phyloP scores from a whole-genome alignment of 768 basidiomycete species.

The Cystobasidium onofrii region DNA sequence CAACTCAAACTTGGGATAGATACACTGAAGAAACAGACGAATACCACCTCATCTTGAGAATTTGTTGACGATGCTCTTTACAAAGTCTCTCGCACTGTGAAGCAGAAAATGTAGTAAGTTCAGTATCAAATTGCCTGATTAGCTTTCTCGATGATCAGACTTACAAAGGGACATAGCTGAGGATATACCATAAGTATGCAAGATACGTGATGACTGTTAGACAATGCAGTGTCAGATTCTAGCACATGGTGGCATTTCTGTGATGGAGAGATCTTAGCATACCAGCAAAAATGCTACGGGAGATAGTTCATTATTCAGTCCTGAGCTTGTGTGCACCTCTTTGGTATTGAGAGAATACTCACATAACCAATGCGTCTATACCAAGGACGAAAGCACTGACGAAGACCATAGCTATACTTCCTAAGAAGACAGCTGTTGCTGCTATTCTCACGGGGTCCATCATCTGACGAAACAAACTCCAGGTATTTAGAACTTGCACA shows the following conservation, averaged over 20 bases:
- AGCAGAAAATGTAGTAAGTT: neutral
- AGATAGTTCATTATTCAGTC: neutral
- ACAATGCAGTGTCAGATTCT: neutral
- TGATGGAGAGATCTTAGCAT: neutral
- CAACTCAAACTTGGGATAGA: no score
- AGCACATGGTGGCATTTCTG: no score
- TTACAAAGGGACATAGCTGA: conserved; percentile 19
- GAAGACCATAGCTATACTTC: conserved; percentile 26
- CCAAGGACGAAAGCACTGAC: conserved; percentile 26
- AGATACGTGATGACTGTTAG: conserved; percentile 21
- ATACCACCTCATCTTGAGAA: neutral
- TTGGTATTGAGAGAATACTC: neutral
- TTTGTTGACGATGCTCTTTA: conserved; percentile 13
- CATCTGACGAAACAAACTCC: neutral
- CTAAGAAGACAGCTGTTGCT: conserved; percentile 24
- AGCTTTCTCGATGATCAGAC: neutral
- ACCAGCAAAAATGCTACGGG: neutral
- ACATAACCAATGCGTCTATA: conserved; percentile 26
- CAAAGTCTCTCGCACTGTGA: conserved; percentile 15
- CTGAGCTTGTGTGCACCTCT: neutral
- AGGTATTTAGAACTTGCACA: neutral
- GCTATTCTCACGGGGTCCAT: conserved; percentile 23
- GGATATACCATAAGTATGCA: conserved; percentile 27
- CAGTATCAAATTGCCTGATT: no score
- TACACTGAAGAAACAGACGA: no score